phyloP scores from a whole-genome alignment of 2,329 filamentous ascomycete genomes.

The Xylariaceae sp. region DNA sequence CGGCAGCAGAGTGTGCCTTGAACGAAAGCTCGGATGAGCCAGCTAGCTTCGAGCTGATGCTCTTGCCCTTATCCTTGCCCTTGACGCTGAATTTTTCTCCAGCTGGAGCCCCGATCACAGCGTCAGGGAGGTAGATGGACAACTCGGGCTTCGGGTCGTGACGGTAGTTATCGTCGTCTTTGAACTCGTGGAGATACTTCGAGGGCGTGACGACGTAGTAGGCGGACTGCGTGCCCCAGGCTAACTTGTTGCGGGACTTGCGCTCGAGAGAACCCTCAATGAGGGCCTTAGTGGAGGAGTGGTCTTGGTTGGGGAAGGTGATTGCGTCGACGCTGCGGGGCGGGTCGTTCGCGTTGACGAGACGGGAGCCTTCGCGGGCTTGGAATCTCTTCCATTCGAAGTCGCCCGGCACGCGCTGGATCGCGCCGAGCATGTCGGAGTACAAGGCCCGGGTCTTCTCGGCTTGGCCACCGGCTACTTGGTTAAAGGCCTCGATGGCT shows the following conservation, averaged over 20 bases:
- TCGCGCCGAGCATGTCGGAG: constrained; percentile 72
- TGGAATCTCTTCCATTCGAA: constrained; percentile 92
- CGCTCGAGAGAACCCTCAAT: constrained; percentile 87
- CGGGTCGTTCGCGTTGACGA: constrained; percentile 74
- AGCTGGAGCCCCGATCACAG: constrained; percentile 65
- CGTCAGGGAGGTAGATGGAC: constrained; percentile 89
- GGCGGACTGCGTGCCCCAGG: constrained; percentile 69
- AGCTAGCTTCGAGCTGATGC: constrained; percentile 74
- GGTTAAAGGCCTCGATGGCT: constrained; percentile 77
- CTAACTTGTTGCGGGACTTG: constrained; percentile 82
- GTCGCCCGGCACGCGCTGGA: constrained; percentile 74
- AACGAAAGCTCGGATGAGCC: constrained; percentile 78
- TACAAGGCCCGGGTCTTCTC: constrained; percentile 80
- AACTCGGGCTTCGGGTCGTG: constrained; percentile 78
- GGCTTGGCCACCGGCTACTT: constrained; percentile 73
- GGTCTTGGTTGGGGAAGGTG: constrained; percentile 83
- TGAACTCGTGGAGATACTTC: constrained; percentile 93
- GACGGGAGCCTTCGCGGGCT: constrained; percentile 62
- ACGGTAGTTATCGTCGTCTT: constrained; percentile 72
- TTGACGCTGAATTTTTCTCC: constrained; percentile 91
- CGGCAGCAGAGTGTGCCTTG: constrained; percentile 77
- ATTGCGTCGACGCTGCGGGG: constrained; percentile 71
- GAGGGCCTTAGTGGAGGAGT: constrained; percentile 72
- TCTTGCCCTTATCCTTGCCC: constrained; percentile 85
- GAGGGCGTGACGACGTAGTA: constrained; percentile 90